Conservation (phyloP, 192 early-diverging fungal species). For the Blastocladiella britannica region DNA sequence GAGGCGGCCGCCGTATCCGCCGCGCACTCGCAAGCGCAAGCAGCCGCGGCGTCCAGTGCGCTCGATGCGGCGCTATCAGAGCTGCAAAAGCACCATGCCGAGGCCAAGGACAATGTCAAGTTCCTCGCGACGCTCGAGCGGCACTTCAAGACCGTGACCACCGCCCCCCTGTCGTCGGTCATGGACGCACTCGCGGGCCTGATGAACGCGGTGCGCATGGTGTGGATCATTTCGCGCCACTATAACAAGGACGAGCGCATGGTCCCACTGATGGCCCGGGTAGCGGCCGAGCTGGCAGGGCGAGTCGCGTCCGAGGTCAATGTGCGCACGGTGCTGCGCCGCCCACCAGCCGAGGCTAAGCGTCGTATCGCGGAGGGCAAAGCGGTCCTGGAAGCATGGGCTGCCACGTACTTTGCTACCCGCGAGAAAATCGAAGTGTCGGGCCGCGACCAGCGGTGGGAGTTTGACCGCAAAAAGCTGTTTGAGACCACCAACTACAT, state of each 20-base stretch:
- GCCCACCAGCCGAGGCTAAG: slow-evolving; percentile 24
- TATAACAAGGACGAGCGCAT: slow-evolving; percentile 44
- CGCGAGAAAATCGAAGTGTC: slow-evolving; percentile 39
- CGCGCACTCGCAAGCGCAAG: neutral
- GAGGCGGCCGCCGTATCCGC: too few relatives aligned
- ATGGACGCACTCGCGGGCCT: slow-evolving; percentile 31
- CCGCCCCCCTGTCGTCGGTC: slow-evolving; percentile 24
- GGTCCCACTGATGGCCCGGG: slow-evolving; percentile 38
- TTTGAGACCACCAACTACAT: slow-evolving; percentile 48
- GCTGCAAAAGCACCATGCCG: slow-evolving; percentile 34
- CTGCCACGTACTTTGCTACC: slow-evolving; percentile 31
- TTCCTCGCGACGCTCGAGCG: slow-evolving; percentile 38
- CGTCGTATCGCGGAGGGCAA: slow-evolving; percentile 33
- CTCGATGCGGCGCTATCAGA: slow-evolving; percentile 33
- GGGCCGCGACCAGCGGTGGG: slow-evolving; percentile 42
- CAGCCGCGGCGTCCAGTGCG: slow-evolving; percentile 18
- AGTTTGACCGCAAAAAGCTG: slow-evolving; percentile 41
- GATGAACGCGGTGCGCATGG: slow-evolving; percentile 41
- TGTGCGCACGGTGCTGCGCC: slow-evolving; percentile 27
- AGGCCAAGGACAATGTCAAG: slow-evolving; percentile 45
- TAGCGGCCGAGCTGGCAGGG: slow-evolving; percentile 38
- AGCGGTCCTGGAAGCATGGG: slow-evolving; percentile 31
- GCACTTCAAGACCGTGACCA: slow-evolving; percentile 38
- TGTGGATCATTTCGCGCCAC: slow-evolving; percentile 45
- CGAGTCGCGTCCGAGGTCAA: slow-evolving; percentile 36